Evolutionary conservation across 306 rosid genomes (phyloP), one percentile per base, ranked within the genome.

Genomic region (Prunus kanzakura): DNA sequence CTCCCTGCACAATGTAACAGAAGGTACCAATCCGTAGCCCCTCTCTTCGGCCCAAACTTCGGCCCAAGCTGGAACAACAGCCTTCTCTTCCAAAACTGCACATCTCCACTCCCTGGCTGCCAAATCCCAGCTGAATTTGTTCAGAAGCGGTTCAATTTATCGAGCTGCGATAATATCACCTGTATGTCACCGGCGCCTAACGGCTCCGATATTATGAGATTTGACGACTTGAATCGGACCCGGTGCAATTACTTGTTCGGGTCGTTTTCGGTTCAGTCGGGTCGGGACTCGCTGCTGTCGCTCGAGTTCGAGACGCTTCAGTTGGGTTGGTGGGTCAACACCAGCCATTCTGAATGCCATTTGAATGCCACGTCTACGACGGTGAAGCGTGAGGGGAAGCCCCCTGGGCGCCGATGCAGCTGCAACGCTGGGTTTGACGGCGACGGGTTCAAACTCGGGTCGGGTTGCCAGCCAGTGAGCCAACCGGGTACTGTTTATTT

Each of bases 291-390:
- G 35, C 30, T 63, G 20, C 51, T 79, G 62, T 76, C 79, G 64
- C 80, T 91, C 25, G 82, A 85, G 83, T 76, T 90, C 61, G 85
- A 85, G 83, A 82, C 57, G 71, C 45, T 95, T 23, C 91, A 95
- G 71, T 79, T 95, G 76, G 88, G 67, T 8, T 95, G 98, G 98
- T 95, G 98, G 98, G 74, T 92, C 75, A 11, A 47, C 51, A 4
- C 5, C 12, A 11, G 90, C 2, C 0, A 2, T 10, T 73, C 73
- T 29, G 0, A 0, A 0, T 95, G 99, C 69, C 54, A 82, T 54
- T 0, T 0, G 0, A 72, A 80, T 71, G 91, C 97, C 43, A 23
- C 43, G 1, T 67, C 79, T n/a, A 16, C 29, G 5, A 0, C 0
- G 9, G 72, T 86, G 0, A 8, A 0, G 9, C 64, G 32, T 14